Conservation (phyloP, 169 alveolate species). For the Eimeria zaria region DNA sequence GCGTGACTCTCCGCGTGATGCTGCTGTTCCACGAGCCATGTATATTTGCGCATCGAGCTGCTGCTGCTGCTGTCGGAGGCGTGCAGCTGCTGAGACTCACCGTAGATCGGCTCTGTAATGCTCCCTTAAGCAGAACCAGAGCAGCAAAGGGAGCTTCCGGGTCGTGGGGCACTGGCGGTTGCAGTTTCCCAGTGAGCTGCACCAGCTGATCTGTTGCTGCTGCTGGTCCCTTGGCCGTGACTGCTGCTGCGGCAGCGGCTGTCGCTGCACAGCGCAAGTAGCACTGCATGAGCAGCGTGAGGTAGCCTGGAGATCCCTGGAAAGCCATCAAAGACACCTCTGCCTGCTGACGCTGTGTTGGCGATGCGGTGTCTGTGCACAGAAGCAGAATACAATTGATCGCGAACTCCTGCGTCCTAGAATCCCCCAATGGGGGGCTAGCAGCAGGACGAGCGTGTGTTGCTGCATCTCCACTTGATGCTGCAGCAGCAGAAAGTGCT, state of each 20-base stretch:
- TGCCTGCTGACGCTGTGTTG: slow-evolving; percentile 53
- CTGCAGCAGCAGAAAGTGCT: background rate
- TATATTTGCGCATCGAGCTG: background rate
- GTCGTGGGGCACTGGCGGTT: slow-evolving; percentile 30
- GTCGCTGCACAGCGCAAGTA: slow-evolving; percentile 53
- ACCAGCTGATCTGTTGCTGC: slow-evolving; percentile 64
- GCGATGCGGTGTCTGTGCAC: slow-evolving; percentile 53
- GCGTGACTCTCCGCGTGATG: background rate
- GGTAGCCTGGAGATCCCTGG: slow-evolving; percentile 62
- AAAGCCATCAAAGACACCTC: slow-evolving; percentile 45
- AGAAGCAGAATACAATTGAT: slow-evolving; percentile 21
- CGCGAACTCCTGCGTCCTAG: slow-evolving; percentile 43
- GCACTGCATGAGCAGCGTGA: slow-evolving; percentile 45
- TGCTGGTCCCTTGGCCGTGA: slow-evolving; percentile 29
- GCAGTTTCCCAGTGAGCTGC: slow-evolving; percentile 43
- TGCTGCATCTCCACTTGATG: slow-evolving; percentile 1
- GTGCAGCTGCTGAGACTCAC: slow-evolving; percentile 31
- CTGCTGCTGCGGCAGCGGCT: slow-evolving; percentile 47
- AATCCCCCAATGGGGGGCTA: slow-evolving; percentile 11
- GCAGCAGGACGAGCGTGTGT: background rate
- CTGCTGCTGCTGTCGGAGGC: background rate
- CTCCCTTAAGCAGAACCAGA: slow-evolving; percentile 62
- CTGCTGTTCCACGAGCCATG: background rate
- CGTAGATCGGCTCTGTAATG: slow-evolving; percentile 24
- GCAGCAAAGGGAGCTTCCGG: slow-evolving; percentile 66